Conservation (phyloP, 129 eudicot species). For the Gnaphalium uliginosum region DNA sequence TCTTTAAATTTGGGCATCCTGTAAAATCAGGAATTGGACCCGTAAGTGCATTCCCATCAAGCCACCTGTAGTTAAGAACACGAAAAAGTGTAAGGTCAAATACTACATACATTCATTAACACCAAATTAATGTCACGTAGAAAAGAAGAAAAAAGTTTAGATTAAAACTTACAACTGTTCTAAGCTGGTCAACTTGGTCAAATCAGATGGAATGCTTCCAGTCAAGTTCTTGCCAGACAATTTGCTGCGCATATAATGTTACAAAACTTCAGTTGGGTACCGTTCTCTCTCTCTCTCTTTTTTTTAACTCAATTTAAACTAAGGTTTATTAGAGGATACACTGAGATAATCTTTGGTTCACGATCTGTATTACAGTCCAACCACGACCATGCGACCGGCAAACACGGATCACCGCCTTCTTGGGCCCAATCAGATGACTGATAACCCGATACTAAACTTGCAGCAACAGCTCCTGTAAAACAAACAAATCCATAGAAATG, state of each 20-base stretch:
- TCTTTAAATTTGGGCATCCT: slow-evolving; percentile 73
- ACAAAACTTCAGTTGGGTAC: slow-evolving; percentile 4
- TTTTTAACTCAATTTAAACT: background rate
- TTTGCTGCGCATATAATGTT: slow-evolving; percentile 51
- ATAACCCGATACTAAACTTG: slow-evolving; percentile 57
- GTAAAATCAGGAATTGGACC: slow-evolving; percentile 90
- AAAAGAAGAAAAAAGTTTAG: slow-evolving; percentile 8
- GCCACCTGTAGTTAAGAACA: slow-evolving; percentile 61
- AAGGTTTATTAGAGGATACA: slow-evolving; percentile 44
- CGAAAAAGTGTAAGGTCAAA: slow-evolving; percentile 1
- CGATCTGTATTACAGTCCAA: slow-evolving; percentile 76
- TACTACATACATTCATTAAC: background rate
- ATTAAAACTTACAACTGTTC: slow-evolving; percentile 70
- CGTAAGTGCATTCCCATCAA: slow-evolving; percentile 77
- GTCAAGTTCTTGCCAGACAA: slow-evolving; percentile 74
- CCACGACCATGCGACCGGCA: slow-evolving; percentile 97
- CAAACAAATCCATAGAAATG: slow-evolving; percentile 11
- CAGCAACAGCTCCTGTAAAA: slow-evolving; percentile 53
- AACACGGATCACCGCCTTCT: slow-evolving; percentile 99
- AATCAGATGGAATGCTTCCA: slow-evolving; percentile 74
- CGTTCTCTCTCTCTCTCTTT: background rate
- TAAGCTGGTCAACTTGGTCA: slow-evolving; percentile 66
- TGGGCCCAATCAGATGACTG: slow-evolving; percentile 71
- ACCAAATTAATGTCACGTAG: slow-evolving; percentile 6
- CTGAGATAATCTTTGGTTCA: slow-evolving; percentile 63